phyloP scores from a whole-genome alignment of 1,284 basidiomycete genomes.

The Tremellales sp. region DNA sequence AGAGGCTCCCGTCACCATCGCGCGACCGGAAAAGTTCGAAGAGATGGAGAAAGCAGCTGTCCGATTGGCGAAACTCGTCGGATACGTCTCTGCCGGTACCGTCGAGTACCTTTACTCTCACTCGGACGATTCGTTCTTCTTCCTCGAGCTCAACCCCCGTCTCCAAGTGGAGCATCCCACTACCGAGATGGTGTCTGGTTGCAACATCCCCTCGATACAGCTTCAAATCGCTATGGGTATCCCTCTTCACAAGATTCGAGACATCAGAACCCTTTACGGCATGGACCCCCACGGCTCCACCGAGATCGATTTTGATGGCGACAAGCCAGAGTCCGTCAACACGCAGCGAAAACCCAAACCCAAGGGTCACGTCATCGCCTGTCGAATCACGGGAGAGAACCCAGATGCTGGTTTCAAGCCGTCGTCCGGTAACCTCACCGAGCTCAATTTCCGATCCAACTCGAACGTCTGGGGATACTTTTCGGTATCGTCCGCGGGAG shows the following conservation, averaged over 20 bases:
- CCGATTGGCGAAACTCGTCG: slow-evolving; percentile 93
- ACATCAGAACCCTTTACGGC: slow-evolving; percentile 95
- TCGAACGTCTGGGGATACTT: slow-evolving; percentile 99
- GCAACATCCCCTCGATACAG: slow-evolving; percentile 96
- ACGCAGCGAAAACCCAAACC: slow-evolving; percentile 93
- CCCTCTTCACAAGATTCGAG: slow-evolving; percentile 89
- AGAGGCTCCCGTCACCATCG: slow-evolving; percentile 98
- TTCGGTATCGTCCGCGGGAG: slow-evolving; percentile 91
- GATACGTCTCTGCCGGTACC: slow-evolving; percentile 98
- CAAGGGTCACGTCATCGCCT: slow-evolving; percentile 98
- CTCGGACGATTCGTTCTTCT: slow-evolving; percentile 88
- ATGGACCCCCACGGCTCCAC: slow-evolving; percentile 80
- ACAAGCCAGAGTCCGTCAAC: slow-evolving; percentile 76
- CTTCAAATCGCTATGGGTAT: slow-evolving; percentile 98
- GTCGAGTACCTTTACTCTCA: slow-evolving; percentile 99
- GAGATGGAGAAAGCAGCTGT: slow-evolving; percentile 99
- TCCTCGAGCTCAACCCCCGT: slow-evolving; percentile 98
- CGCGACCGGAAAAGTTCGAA: slow-evolving; percentile 82
- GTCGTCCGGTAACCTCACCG: slow-evolving; percentile 91
- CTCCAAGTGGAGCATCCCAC: slow-evolving; percentile 99
- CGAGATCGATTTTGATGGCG: slow-evolving; percentile 95
- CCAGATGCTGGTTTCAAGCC: slow-evolving; percentile 99
- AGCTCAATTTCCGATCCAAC: slow-evolving; percentile 98
- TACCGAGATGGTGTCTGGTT: slow-evolving; percentile 98
- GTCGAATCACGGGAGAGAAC: slow-evolving; percentile 99